These are phyloP conservation scores for Fusarium chaquense DNA, from an alignment of 2,329 filamentous ascomycete species.

Conservation along the genomic window DNA sequence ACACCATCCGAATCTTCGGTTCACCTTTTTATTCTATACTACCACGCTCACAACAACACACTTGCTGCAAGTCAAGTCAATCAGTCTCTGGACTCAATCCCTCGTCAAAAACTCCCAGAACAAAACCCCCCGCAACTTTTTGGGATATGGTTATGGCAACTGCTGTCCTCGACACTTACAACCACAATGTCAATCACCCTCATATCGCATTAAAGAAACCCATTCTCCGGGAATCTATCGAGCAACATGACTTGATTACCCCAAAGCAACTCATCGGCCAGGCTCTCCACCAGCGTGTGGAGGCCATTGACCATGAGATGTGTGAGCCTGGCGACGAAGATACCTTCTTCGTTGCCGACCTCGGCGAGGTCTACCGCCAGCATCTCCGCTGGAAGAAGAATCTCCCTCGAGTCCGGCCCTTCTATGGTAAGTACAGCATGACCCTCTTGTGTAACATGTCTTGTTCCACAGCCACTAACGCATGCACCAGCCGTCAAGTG, in stretches of 20 bases:
- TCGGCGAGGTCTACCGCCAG: constrained; percentile 98
- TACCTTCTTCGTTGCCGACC: constrained; percentile 97
- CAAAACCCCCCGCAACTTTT: constrained; percentile 43
- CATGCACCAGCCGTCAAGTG: constrained; percentile 86
- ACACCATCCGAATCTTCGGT: constrained; percentile 61
- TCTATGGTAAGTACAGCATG: constrained; percentile 77
- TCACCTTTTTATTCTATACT: constrained; percentile 3
- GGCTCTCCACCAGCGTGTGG: constrained; percentile 86
- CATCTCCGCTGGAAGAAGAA: constrained; percentile 98
- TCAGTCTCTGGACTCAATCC: constrained; percentile 18
- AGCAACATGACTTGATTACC: constrained; percentile 57
- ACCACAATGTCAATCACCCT: constrained; percentile 63
- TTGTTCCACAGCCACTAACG: constrained; percentile 8
- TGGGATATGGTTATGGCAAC: constrained; percentile 76
- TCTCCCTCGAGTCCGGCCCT: constrained; percentile 90
- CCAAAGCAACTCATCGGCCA: constrained; percentile 88
- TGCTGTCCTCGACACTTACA: constrained; percentile 66
- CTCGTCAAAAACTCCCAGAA: constrained; percentile 32
- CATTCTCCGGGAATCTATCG: constrained; percentile 54
- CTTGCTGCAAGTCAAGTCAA: background rate
- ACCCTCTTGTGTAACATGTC: too few species aligned
- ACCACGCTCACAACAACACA: background rate
- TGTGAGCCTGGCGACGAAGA: constrained; percentile 96
- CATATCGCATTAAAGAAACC: constrained; percentile 62
- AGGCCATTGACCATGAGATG: constrained; percentile 84